A percentile compares a stretch with the other conserved stretches of the same genome.
Evolutionary conservation across 805 yeast species (phyloP).

Genomic region (Starmerella roubikii): DNA sequence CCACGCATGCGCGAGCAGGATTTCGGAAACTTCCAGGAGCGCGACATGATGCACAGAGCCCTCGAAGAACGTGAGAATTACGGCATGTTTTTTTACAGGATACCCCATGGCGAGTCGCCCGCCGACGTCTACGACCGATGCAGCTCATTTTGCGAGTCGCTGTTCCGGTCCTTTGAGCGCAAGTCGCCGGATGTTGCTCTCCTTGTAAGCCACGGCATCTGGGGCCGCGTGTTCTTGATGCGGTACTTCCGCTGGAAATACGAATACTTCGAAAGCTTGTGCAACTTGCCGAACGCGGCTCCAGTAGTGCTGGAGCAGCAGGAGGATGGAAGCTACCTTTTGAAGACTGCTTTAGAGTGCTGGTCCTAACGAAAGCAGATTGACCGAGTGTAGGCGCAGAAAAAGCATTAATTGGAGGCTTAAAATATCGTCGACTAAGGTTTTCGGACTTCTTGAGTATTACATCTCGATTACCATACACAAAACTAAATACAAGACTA

Average conservation of each 20-base stretch:
- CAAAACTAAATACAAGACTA: neutral
- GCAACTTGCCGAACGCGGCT: slow-evolving; percentile 75
- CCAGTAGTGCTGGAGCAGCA: slow-evolving; percentile 63
- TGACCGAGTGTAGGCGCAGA: no score
- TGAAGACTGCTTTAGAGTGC: slow-evolving; percentile 49
- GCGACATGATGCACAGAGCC: slow-evolving; percentile 56
- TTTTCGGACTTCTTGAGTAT: no score
- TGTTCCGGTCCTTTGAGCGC: slow-evolving; percentile 61
- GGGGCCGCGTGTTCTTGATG: slow-evolving; percentile 86
- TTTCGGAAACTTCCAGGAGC: slow-evolving; percentile 78
- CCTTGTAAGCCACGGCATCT: slow-evolving; percentile 83
- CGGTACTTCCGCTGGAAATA: slow-evolving; percentile 91
- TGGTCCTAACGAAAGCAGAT: slow-evolving; percentile 36
- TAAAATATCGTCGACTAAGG: no score
- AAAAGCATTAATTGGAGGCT: no score
- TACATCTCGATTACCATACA: no score
- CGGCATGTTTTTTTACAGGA: slow-evolving; percentile 79
- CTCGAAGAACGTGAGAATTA: slow-evolving; percentile 78
- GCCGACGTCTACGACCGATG: slow-evolving; percentile 91
- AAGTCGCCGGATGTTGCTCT: slow-evolving; percentile 67
- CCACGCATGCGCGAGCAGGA: slow-evolving; percentile 91
- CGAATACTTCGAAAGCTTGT: slow-evolving; percentile 71
- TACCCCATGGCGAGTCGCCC: slow-evolving; percentile 89
- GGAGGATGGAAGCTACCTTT: slow-evolving; percentile 34
- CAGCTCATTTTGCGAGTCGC: slow-evolving; percentile 76